Percentiles rank a stretch among this genome's conserved stretches.
Conservation (phyloP, 495 filamentous ascomycete genomes). For the Annulohypoxylon stygium region DNA sequence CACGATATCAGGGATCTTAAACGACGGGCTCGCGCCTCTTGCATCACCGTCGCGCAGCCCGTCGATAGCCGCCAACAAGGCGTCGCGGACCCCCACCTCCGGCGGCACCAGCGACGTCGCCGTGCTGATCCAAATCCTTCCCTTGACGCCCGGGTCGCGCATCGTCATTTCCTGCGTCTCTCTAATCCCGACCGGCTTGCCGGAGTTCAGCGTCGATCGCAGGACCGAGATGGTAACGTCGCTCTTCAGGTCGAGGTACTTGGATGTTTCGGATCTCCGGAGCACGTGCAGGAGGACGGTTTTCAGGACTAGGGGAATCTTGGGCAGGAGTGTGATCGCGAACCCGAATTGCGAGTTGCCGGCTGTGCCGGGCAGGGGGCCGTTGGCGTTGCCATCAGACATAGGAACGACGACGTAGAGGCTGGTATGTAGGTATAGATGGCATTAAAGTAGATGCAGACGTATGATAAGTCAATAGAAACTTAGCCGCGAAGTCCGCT, state of each 20-base stretch:
- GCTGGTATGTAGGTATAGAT: neutral
- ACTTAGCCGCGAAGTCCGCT: neutral
- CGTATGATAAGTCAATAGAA: neutral
- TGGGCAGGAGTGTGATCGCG: conserved; percentile 64
- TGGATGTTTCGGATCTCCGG: conserved; percentile 71
- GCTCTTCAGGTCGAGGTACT: conserved; percentile 84
- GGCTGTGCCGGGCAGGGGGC: conserved; percentile 3
- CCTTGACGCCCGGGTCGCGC: conserved; percentile 77
- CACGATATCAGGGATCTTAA: conserved; percentile 65
- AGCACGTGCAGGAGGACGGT: conserved; percentile 76
- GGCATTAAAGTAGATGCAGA: neutral
- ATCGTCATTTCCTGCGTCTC: conserved; percentile 72
- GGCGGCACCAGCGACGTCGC: conserved; percentile 66
- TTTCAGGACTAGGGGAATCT: conserved; percentile 75
- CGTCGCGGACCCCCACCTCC: conserved; percentile 68
- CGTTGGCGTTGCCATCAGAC: conserved; percentile 12
- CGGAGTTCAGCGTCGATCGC: conserved; percentile 65
- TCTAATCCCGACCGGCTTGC: conserved; percentile 63
- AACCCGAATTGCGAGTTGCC: conserved; percentile 46
- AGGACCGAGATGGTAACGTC: conserved; percentile 78
- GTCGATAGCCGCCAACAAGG: conserved; percentile 74
- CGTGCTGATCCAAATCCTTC: conserved; percentile 83
- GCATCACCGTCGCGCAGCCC: conserved; percentile 65
- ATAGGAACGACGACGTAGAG: neutral
- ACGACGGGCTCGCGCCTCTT: conserved; percentile 55